A percentile compares a stretch with the other conserved stretches of the same genome.
These are phyloP conservation scores for Ustilago shanxiensis DNA, from an alignment of 1,284 basidiomycete genomes.

Conservation along the genomic window DNA sequence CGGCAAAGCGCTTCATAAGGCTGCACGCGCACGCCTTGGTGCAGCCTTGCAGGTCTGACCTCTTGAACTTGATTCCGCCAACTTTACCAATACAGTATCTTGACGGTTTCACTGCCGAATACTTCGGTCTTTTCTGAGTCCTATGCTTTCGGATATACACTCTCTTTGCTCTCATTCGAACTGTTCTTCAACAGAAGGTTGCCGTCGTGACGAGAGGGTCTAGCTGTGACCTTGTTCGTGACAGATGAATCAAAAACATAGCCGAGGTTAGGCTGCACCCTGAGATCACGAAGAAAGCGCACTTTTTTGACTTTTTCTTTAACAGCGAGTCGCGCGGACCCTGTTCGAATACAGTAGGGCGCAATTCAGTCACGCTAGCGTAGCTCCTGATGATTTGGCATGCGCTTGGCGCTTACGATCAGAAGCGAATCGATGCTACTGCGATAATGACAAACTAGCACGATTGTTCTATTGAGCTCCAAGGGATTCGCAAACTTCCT, in stretches of 20 bases:
- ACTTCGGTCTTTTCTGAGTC: too few species aligned
- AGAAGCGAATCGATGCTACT: neutral
- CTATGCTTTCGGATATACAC: neutral
- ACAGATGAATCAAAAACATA: slow-evolving; percentile 6
- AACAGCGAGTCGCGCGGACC: neutral
- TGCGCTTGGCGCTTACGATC: neutral
- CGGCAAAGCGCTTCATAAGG: neutral
- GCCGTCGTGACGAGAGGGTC: too few species aligned
- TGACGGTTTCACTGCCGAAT: too few species aligned
- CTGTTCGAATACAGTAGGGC: neutral
- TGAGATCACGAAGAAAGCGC: slow-evolving; percentile 12
- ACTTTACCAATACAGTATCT: too few species aligned
- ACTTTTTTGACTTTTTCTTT: neutral
- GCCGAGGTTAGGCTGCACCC: slow-evolving; percentile 18
- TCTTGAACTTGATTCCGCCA: too few species aligned
- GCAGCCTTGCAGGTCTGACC: neutral
- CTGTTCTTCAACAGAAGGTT: too few species aligned
- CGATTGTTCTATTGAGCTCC: neutral
- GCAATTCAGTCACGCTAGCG: neutral
- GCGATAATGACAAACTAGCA: neutral
- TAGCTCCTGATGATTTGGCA: too few species aligned
- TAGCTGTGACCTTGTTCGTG: neutral
- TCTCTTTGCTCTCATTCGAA: too few species aligned
- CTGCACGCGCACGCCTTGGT: slow-evolving; percentile 2
- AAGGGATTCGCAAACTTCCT: too few species aligned